phyloP scores from a whole-genome alignment of 495 filamentous ascomycete species.

The Penicillium odoratum region DNA sequence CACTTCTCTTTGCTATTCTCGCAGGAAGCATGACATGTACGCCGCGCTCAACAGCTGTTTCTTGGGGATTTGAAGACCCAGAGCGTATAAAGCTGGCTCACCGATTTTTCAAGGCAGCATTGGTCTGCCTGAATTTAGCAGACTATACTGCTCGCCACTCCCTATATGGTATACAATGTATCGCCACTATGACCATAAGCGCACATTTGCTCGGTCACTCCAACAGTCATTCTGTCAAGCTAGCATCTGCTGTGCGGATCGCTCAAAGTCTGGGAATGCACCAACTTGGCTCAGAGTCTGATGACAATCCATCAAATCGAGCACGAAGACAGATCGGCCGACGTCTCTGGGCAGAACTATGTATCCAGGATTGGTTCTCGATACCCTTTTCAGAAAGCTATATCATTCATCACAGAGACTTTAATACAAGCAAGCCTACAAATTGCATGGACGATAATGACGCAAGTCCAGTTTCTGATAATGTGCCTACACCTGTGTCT shows the following conservation, averaged over 20 bases:
- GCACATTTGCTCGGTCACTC: slow-evolving; percentile 45
- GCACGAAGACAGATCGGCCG: slow-evolving; percentile 35
- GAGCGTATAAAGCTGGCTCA: background rate
- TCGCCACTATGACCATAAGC: slow-evolving; percentile 35
- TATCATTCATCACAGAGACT: slow-evolving; percentile 26
- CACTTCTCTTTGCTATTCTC: slow-evolving; percentile 41
- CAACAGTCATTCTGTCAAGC: slow-evolving; percentile 32
- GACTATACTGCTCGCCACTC: background rate
- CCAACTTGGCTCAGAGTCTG: slow-evolving; percentile 10
- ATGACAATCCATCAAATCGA: slow-evolving; percentile 1
- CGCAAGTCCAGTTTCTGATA: background rate
- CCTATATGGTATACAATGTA: background rate
- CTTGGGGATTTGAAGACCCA: background rate
- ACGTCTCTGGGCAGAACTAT: slow-evolving; percentile 39
- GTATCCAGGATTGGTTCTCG: slow-evolving; percentile 46
- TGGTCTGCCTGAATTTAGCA: background rate
- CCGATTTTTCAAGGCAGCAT: background rate
- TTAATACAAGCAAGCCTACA: slow-evolving; percentile 27
- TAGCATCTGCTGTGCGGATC: slow-evolving; percentile 35
- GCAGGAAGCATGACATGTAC: slow-evolving; percentile 37
- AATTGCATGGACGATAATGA: background rate
- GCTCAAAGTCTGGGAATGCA: slow-evolving; percentile 32
- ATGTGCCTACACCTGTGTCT: background rate
- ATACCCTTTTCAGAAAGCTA: slow-evolving; percentile 44
- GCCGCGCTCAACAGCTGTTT: slow-evolving; percentile 12